Percentiles rank a stretch among this genome's conserved stretches.
Conservation (phyloP, 2,329 filamentous ascomycete genomes). For the Alternaria atra region DNA sequence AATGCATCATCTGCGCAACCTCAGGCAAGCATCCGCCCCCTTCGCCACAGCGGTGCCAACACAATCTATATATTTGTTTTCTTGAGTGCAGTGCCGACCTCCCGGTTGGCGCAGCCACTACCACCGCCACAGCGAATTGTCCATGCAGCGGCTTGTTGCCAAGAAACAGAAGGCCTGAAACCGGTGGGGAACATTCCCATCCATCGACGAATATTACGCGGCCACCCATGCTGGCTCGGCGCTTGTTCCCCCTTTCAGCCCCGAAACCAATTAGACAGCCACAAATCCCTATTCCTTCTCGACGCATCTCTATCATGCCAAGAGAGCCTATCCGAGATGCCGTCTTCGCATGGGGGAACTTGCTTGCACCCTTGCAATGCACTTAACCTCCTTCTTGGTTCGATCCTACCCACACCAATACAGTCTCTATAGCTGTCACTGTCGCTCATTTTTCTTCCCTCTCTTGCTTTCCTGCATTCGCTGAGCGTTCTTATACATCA, state of each 20-base stretch:
- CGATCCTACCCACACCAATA: slow-evolving; percentile 25
- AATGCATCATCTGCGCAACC: background rate
- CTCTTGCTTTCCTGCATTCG: slow-evolving; percentile 13
- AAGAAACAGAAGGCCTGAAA: slow-evolving; percentile 31
- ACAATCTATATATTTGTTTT: background rate
- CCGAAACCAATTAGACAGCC: slow-evolving; percentile 30
- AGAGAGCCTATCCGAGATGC: slow-evolving; percentile 40
- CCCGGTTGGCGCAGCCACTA: background rate
- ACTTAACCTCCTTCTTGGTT: slow-evolving; percentile 37
- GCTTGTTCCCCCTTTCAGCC: slow-evolving; percentile 30
- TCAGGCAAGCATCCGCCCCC: background rate
- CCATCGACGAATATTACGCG: slow-evolving; percentile 40
- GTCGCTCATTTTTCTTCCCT: slow-evolving; percentile 30
- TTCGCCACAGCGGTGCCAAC: slow-evolving; percentile 1
- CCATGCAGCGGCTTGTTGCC: slow-evolving; percentile 22
- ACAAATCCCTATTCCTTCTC: slow-evolving; percentile 31
- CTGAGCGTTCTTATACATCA: slow-evolving; percentile 14
- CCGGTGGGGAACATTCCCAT: slow-evolving; percentile 30
- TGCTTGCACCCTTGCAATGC: slow-evolving; percentile 38
- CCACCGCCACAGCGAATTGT: slow-evolving; percentile 19
- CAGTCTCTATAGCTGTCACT: slow-evolving; percentile 33
- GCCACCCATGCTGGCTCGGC: slow-evolving; percentile 35
- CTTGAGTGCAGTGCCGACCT: background rate
- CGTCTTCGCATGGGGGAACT: slow-evolving; percentile 45
- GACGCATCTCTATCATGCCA: slow-evolving; percentile 39